These are phyloP conservation scores for Kwoniella sp. DNA, from an alignment of 768 basidiomycete species.

Conservation along the genomic window DNA sequence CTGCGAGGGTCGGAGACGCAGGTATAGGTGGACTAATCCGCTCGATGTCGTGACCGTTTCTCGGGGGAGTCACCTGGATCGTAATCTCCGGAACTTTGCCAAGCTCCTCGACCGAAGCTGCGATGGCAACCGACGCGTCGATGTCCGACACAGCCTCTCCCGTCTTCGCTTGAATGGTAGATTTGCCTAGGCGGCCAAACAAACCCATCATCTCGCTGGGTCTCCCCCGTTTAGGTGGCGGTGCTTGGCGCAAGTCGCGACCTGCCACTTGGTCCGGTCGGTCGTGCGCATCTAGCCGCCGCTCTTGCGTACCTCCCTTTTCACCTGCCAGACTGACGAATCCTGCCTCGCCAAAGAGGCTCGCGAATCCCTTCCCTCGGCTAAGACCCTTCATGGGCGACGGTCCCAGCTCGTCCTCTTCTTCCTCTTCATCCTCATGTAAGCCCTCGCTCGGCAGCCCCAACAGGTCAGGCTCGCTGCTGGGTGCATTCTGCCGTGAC, in stretches of 20 bases:
- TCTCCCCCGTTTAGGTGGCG: background rate
- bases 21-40: no score
- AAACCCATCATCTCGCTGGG: constrained; percentile 9
- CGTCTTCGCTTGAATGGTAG: background rate
- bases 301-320: background rate
- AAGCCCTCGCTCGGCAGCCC: background rate
- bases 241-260: background rate
- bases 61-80: no score
- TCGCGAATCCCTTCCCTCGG: constrained; percentile 16
- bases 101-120: no score
- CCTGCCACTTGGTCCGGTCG: background rate
- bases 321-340: no score
- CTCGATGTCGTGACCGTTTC: no score
- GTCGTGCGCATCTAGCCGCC: constrained; percentile 2
- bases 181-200: constrained; percentile 6
- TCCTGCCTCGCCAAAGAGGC: constrained; percentile 21
- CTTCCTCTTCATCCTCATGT: constrained; percentile 1
- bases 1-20: no score
- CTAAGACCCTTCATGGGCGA: constrained; percentile 29
- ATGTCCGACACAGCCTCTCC: no score
- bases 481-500: background rate
- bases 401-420: constrained; percentile 34
- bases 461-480: background rate
- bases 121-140: no score
- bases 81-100: no score